Evolutionary conservation across 176 grass and related monocot genomes (phyloP).

Genomic region (Stipa capillata): DNA sequence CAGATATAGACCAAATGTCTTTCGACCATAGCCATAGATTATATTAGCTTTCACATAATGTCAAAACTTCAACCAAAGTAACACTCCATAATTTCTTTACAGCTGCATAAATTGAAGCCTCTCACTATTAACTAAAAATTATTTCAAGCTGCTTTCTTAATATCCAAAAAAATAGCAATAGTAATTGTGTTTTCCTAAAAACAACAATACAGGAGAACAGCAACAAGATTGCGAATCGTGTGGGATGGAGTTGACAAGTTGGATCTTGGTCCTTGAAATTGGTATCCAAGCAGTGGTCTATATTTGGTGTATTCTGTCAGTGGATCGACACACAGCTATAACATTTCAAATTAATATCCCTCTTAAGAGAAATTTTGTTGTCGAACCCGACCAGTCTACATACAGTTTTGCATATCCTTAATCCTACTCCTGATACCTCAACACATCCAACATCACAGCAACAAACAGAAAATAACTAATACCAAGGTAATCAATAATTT

Average conservation of each 20-base stretch:
- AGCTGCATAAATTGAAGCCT: not conserved
- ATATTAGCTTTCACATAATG: not conserved
- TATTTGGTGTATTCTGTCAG: not conserved
- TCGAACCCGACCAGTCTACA: not conserved
- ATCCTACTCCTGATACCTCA: not conserved
- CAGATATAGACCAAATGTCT: constrained; percentile 2
- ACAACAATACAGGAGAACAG: not conserved
- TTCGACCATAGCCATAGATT: not conserved
- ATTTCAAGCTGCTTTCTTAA: not conserved
- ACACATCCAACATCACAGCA: not conserved
- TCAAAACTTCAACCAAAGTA: not conserved
- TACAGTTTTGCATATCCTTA: not conserved
- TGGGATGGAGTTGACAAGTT: not conserved
- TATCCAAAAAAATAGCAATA: not conserved
- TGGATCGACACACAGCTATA: not conserved
- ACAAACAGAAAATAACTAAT: not conserved
- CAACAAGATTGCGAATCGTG: not conserved
- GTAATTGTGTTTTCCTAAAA: not conserved
- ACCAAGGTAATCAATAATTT: not conserved
- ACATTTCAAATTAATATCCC: not conserved
- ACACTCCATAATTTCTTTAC: not conserved
- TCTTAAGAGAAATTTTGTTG: not conserved
- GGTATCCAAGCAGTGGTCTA: not conserved
- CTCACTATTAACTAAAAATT: not conserved
- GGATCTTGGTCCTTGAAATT: not conserved